Base-by-base conservation (phyloP, 2,329 filamentous ascomycete species). In the Kalmusia sp. region DNA sequence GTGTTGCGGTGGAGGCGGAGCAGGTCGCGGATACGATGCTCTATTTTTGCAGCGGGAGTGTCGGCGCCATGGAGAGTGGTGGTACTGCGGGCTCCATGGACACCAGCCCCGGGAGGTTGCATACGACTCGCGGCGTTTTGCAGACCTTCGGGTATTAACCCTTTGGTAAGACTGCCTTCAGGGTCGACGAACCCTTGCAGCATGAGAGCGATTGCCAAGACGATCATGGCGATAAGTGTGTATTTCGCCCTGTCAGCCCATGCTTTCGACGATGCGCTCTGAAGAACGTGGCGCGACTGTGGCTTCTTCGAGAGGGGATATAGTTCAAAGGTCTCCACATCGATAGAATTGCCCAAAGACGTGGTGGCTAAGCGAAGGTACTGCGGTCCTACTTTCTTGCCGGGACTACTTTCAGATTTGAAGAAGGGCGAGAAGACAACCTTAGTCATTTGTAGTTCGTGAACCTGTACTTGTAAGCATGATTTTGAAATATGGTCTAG, bases 351-450 rank as follows among this genome's bases (percentile, higher is more conserved):
- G 55, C 87, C 88, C 63, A 96, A 87, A 43, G 89, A 92, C 34
- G 91, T 89, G 40, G 90, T 93, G 25, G 91, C 92, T 3, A 96
- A 84, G 64, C 90, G 91, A 62, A 96, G 78, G 65, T 85, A 85
- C 63, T 87, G 83, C 14, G 84, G 80, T 31, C 68, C 69, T 9
- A 65, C 63, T 17, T 67, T 67, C 25, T 65, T 65, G 12, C 57
- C 55, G 17, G 56, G 49, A 2, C 62, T 50, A 12, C 54, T 37
- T 9, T 68, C 62, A 2, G 67, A 77, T 19, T 76, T 75, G 58
- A 76, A 70, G 59, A 80, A 80, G 1, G 77, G 74, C 11, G 77
- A 76, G 57, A 80, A 79, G 46, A 75, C 69, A 11, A 78, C 63
- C 44, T 82, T 84, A 3, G 86, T 88, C 74, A 88, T 85, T 50